Conservation (phyloP, 371 early-diverging fungal species). For the Syncephalastrum racemosum region DNA sequence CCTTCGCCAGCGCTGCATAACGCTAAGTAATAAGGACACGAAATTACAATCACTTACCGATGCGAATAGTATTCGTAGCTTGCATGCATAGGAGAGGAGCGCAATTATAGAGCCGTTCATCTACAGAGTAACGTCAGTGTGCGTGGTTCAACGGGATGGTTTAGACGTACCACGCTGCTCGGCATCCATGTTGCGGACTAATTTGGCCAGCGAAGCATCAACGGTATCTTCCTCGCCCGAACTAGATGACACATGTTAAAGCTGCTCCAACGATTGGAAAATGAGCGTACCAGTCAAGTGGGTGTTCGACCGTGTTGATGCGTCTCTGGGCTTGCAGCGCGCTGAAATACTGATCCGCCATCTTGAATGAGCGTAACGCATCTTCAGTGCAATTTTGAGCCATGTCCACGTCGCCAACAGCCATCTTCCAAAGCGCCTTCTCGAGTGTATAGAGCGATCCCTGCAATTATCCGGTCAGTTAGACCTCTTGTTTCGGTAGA, state of each 20-base stretch:
- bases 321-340: constrained; percentile 44
- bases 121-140: no score
- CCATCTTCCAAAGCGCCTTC: constrained; percentile 29
- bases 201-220: no score
- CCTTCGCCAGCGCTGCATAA: no score
- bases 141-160: neutral
- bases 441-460: constrained; percentile 22
- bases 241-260: no score
- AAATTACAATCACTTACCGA: constrained; percentile 13
- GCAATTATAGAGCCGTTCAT: no score
- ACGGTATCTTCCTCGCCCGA: no score
- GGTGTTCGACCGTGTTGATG: constrained; percentile 49
- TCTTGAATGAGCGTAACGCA: constrained; percentile 43
- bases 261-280: neutral
- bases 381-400: constrained; percentile 33
- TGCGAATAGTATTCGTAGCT: constrained; percentile 16
- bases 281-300: constrained; percentile 29
- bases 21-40: no score
- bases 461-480: constrained; percentile 1
- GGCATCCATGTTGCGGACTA: constrained; percentile 1
- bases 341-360: constrained; percentile 44
- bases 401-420: constrained; percentile 45
- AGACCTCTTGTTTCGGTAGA: neutral
- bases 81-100: constrained; percentile 15
- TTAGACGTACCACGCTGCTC: neutral